Percentiles rank a stretch among this genome's conserved stretches.
These are phyloP conservation scores for Didymella sp. DNA, from an alignment of 2,329 filamentous ascomycete species.

Conservation along the genomic window DNA sequence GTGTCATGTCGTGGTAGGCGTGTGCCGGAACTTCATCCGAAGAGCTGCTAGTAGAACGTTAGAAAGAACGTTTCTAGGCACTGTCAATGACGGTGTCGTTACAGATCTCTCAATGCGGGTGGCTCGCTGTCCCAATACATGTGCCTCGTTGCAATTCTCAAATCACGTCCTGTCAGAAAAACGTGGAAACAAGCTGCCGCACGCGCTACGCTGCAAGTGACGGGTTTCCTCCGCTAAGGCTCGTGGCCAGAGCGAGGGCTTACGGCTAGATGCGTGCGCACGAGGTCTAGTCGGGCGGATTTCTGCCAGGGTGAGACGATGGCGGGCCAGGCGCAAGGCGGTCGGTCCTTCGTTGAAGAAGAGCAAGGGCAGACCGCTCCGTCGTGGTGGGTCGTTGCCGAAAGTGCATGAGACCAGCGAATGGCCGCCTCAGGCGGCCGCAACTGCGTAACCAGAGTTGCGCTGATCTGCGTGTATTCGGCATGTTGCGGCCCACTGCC, in stretches of 20 bases:
- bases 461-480: conserved; percentile 28
- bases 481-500: conserved; percentile 28
- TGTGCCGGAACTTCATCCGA: conserved; percentile 32
- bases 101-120: conserved; percentile 5
- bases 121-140: conserved; percentile 2
- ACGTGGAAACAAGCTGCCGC: conserved; percentile 13
- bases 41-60: conserved; percentile 28
- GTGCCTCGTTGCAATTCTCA: background rate
- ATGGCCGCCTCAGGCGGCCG: background rate
- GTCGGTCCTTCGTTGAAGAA: conserved; percentile 11
- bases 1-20: background rate
- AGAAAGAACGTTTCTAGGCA: conserved; percentile 25
- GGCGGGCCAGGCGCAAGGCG: conserved; percentile 25
- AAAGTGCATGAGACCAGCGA: conserved; percentile 27
- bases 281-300: conserved; percentile 24
- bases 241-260: conserved; percentile 26
- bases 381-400: conserved; percentile 25
- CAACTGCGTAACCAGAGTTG: conserved; percentile 19
- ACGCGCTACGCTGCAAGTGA: conserved; percentile 11
- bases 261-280: conserved; percentile 28
- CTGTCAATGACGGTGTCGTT: conserved; percentile 4
- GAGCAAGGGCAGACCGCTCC: conserved; percentile 23
- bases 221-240: conserved; percentile 1
- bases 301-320: conserved; percentile 21
- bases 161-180: conserved; percentile 4